phyloP scores from a whole-genome alignment of 2,329 filamentous ascomycete genomes.

The Aspergillus caelatus region DNA sequence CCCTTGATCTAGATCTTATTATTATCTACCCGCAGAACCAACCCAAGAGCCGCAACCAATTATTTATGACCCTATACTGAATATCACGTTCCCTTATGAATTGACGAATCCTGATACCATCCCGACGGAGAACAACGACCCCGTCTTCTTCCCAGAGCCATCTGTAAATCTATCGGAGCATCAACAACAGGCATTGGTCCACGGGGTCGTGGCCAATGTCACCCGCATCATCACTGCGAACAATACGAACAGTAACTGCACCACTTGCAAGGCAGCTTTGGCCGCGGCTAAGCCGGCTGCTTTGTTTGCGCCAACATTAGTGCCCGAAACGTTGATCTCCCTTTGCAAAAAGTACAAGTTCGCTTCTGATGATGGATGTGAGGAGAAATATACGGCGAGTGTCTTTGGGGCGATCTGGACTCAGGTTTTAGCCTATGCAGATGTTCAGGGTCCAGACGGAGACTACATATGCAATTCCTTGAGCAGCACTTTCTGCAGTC shows the following conservation, averaged over 20 bases:
- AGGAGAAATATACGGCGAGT: conserved; percentile 49
- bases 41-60: conserved; percentile 58
- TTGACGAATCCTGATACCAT: conserved; percentile 58
- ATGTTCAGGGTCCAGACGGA: conserved; percentile 59
- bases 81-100: conserved; percentile 57
- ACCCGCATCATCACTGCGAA: conserved; percentile 49
- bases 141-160: conserved; percentile 53
- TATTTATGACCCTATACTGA: conserved; percentile 57
- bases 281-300: conserved; percentile 55
- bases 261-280: conserved; percentile 57
- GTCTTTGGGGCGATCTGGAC: conserved; percentile 61
- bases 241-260: conserved; percentile 50
- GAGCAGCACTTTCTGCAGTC: conserved; percentile 51
- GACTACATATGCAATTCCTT: conserved; percentile 60
- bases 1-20: conserved; percentile 35
- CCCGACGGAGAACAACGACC: conserved; percentile 53
- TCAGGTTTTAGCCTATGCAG: conserved; percentile 57
- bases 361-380: conserved; percentile 51
- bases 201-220: conserved; percentile 44
- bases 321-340: conserved; percentile 55
- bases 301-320: conserved; percentile 49
- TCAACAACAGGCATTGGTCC: conserved; percentile 46
- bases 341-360: conserved; percentile 55
- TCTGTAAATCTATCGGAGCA: conserved; percentile 48
- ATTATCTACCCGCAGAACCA: conserved; percentile 49